Percentiles rank a stretch among this genome's conserved stretches.
Conservation (phyloP, 305 asterid genomes). For the Solanum aculeatissimum region DNA sequence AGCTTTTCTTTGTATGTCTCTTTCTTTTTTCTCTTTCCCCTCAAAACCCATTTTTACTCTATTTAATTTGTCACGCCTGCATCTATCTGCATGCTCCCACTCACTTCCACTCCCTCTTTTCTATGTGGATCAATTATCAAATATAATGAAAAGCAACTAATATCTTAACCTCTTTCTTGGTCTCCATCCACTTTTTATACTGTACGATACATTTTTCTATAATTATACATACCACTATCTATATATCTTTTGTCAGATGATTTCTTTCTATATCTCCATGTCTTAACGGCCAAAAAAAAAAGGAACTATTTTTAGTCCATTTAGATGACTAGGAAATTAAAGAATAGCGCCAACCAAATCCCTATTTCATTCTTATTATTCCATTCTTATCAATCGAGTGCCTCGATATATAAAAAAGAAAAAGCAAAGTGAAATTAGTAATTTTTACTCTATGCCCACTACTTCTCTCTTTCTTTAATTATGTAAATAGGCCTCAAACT, state of each 20-base stretch:
- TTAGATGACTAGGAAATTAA: not conserved
- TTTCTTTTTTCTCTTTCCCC: slow-evolving; percentile 2
- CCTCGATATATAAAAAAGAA: slow-evolving; percentile 16
- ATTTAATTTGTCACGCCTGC: slow-evolving; percentile 36
- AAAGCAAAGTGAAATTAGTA: not conserved
- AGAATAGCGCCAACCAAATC: not conserved
- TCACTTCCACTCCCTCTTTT: not conserved
- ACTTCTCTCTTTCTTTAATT: slow-evolving; percentile 11
- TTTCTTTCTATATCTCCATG: slow-evolving; percentile 9
- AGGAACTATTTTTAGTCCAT: slow-evolving; percentile 12
- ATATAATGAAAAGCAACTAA: not conserved
- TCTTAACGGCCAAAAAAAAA: not conserved
- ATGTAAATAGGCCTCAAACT: slow-evolving; percentile 6
- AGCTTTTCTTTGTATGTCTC: slow-evolving; percentile 39
- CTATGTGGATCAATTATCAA: not conserved
- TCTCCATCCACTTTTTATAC: not conserved
- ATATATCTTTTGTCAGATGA: slow-evolving; percentile 33
- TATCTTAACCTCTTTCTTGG: not conserved
- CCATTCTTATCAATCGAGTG: slow-evolving; percentile 18
- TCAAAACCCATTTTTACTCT: slow-evolving; percentile 1
- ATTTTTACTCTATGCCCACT: not conserved
- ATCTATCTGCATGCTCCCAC: slow-evolving; percentile 15
- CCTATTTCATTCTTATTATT: slow-evolving; percentile 9
- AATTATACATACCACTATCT: not conserved
- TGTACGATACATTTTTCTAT: not conserved